Evolutionary conservation across 2,329 filamentous ascomycete species (phyloP).

Genomic region (Cladosporium sp.): DNA sequence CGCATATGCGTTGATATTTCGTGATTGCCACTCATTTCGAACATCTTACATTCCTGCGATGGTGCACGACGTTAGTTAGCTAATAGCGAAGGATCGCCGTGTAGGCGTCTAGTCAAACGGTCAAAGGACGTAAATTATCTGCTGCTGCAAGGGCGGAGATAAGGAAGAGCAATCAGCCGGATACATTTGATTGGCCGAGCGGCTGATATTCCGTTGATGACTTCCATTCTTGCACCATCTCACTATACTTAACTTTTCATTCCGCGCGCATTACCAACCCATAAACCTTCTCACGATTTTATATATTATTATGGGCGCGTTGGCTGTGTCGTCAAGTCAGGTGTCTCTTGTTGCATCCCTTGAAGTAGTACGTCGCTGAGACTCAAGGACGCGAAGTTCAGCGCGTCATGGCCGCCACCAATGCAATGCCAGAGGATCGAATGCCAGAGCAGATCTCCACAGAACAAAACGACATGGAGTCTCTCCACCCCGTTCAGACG

Average conservation of each 20-base stretch:
- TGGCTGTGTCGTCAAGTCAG: background rate
- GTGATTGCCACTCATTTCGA: background rate
- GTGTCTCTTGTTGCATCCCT: background rate
- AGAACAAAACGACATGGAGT: slow-evolving; percentile 17
- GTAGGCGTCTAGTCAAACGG: background rate
- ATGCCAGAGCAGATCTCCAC: background rate
- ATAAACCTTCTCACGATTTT: background rate
- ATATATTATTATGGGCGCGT: background rate
- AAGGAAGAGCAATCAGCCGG: background rate
- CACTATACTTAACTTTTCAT: background rate
- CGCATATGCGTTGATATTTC: background rate
- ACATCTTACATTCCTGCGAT: background rate
- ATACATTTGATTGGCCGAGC: background rate
- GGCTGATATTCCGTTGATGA: slow-evolving; percentile 4
- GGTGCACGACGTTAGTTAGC: too few relatives aligned
- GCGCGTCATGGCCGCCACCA: background rate
- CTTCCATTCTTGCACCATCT: background rate
- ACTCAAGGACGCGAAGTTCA: background rate
- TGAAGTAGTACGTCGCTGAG: background rate
- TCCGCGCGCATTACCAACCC: slow-evolving; percentile 13
- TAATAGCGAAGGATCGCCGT: background rate
- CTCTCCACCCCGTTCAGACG: slow-evolving; percentile 27
- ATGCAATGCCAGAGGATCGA: background rate
- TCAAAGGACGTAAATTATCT: background rate
- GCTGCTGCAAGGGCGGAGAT: background rate